phyloP scores from a whole-genome alignment of 106 monocot species.

The Alisma plantagoaquatica region DNA sequence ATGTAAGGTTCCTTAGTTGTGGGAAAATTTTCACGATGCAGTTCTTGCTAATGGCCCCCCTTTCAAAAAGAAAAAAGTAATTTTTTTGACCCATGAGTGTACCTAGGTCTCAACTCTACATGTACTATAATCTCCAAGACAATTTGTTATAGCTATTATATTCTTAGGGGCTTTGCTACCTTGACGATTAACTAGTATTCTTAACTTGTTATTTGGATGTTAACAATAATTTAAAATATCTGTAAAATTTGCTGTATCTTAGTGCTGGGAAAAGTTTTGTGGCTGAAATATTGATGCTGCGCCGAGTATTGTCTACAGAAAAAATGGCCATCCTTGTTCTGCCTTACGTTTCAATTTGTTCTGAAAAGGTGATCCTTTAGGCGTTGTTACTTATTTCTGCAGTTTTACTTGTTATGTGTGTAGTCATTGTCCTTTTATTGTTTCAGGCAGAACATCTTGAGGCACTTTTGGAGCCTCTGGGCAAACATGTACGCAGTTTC shows the following conservation, averaged over 20 bases:
- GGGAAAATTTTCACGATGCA: too few relatives aligned
- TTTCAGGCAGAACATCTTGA: slow-evolving; percentile 86
- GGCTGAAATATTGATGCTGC: slow-evolving; percentile 95
- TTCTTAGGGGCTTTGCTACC: not conserved
- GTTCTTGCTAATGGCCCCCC: too few relatives aligned
- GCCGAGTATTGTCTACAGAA: slow-evolving; percentile 60
- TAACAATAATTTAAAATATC: too few relatives aligned
- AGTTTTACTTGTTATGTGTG: not conserved
- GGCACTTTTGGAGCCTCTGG: slow-evolving; percentile 78
- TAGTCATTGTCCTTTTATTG: not conserved
- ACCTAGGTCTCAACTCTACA: too few relatives aligned
- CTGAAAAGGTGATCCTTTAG: slow-evolving; percentile 69
- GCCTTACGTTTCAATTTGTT: slow-evolving; percentile 96
- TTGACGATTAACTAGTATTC: too few relatives aligned
- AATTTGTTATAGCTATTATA: not conserved
- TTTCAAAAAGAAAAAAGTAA: too few relatives aligned
- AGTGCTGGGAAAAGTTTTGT: slow-evolving; percentile 99
- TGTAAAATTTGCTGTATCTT: slow-evolving; percentile 14
- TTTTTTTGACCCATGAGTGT: too few relatives aligned
- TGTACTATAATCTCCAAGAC: too few relatives aligned
- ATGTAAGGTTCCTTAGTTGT: too few relatives aligned
- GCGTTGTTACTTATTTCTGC: not conserved
- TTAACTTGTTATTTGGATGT: too few relatives aligned
- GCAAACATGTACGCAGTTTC: slow-evolving; percentile 94
- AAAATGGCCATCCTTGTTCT: slow-evolving; percentile 97